Evolutionary conservation across 257 asterid species (phyloP).

Genomic region (Salvia splendens): DNA sequence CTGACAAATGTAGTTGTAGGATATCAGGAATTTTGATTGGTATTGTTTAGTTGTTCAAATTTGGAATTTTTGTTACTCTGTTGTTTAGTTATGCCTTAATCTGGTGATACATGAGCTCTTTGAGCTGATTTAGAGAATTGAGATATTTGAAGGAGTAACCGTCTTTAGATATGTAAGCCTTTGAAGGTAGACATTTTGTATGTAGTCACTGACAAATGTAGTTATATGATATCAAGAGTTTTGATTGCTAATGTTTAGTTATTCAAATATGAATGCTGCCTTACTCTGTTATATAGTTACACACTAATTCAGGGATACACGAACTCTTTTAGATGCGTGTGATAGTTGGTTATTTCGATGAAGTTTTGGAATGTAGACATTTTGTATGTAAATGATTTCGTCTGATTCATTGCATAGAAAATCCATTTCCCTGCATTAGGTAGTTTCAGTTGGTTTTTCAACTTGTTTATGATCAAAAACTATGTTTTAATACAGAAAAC

Average conservation of each 20-base stretch:
- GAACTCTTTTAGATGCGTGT: background rate
- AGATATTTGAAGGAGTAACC: background rate
- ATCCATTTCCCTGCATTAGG: background rate
- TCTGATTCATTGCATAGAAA: background rate
- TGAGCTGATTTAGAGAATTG: background rate
- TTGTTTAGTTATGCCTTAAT: background rate
- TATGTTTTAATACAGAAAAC: conserved; percentile 38
- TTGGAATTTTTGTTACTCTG: background rate
- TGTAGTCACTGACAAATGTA: too few species aligned
- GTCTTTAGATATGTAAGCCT: background rate
- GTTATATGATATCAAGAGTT: too few species aligned
- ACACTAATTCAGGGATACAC: too few species aligned
- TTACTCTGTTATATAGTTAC: too few species aligned
- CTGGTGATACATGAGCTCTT: background rate
- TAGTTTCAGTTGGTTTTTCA: background rate
- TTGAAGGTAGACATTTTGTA: too few species aligned
- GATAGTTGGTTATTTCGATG: background rate
- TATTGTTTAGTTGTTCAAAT: background rate
- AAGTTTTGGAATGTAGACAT: background rate
- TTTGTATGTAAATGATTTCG: background rate
- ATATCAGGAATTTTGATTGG: background rate
- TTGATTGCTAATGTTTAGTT: too few species aligned
- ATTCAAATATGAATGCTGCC: too few species aligned
- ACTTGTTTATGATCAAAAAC: background rate
- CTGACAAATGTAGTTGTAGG: too few species aligned